These are phyloP conservation scores for Debaryomyces castellii DNA, from an alignment of 805 yeast species.

Conservation along the genomic window DNA sequence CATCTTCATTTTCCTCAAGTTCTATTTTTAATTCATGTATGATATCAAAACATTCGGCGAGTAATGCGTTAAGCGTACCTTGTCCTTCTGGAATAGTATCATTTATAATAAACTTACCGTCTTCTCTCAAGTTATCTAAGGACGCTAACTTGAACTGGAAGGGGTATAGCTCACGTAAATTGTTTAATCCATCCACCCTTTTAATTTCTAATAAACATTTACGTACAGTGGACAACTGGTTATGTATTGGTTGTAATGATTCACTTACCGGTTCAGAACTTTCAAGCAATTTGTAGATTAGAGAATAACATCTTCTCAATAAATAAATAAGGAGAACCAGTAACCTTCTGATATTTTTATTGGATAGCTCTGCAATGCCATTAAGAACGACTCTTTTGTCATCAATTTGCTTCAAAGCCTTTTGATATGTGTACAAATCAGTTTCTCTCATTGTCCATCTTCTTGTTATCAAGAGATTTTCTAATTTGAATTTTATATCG, in stretches of 20 bases:
- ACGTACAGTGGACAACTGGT: conserved; percentile 88
- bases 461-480: conserved; percentile 83
- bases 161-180: conserved; percentile 88
- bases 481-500: conserved; percentile 69
- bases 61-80: conserved; percentile 85
- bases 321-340: conserved; percentile 64
- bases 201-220: conserved; percentile 87
- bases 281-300: conserved; percentile 84
- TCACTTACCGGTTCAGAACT: conserved; percentile 95
- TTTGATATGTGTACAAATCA: conserved; percentile 83
- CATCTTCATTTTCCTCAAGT: conserved; percentile 61
- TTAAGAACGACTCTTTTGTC: conserved; percentile 54
- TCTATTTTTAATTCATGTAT: conserved; percentile 88
- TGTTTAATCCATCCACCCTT: conserved; percentile 87
- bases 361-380: conserved; percentile 8
- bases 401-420: conserved; percentile 70
- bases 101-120: conserved; percentile 89
- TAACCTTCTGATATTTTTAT: conserved; percentile 25
- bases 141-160: conserved; percentile 92
- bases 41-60: conserved; percentile 94
- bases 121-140: conserved; percentile 79
- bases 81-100: conserved; percentile 97
- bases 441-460: conserved; percentile 98
- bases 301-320: conserved; percentile 86
- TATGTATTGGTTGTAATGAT: conserved; percentile 88